Conservation (phyloP, 495 filamentous ascomycete species). For the Lindgomyces ingoldianus region DNA sequence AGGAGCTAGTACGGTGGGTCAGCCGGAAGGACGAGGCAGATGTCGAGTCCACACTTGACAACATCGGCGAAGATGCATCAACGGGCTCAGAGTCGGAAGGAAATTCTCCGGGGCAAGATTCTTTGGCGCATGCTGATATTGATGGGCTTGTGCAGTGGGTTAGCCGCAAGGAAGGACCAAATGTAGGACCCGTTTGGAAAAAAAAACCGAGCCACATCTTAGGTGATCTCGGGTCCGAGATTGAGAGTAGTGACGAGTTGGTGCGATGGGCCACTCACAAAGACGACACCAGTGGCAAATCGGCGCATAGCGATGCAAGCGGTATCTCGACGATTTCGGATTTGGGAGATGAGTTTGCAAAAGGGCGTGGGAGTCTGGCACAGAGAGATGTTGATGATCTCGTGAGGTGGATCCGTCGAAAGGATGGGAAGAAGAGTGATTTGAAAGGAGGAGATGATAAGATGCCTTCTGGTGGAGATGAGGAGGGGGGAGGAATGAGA, state of each 20-base stretch:
- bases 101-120: neutral
- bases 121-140: neutral
- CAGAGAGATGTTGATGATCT: neutral
- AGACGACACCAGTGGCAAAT: neutral
- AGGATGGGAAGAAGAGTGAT: neutral
- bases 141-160: constrained; percentile 25
- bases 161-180: constrained; percentile 4
- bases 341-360: neutral
- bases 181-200: constrained; percentile 11
- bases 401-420: neutral
- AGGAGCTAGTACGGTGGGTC: constrained; percentile 15
- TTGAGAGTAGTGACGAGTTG: neutral
- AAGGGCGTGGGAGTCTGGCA: neutral
- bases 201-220: neutral
- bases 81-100: neutral
- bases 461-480: neutral
- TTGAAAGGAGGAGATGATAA: neutral
- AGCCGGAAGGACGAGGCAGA: constrained; percentile 2
- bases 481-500: neutral
- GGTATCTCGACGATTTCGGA: too few species aligned
- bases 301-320: neutral
- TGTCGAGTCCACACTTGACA: neutral
- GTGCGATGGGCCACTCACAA: neutral
- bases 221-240: neutral
- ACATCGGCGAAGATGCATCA: neutral